phyloP scores from a whole-genome alignment of 148 eudicot species.

The Spergularia bocconei region DNA sequence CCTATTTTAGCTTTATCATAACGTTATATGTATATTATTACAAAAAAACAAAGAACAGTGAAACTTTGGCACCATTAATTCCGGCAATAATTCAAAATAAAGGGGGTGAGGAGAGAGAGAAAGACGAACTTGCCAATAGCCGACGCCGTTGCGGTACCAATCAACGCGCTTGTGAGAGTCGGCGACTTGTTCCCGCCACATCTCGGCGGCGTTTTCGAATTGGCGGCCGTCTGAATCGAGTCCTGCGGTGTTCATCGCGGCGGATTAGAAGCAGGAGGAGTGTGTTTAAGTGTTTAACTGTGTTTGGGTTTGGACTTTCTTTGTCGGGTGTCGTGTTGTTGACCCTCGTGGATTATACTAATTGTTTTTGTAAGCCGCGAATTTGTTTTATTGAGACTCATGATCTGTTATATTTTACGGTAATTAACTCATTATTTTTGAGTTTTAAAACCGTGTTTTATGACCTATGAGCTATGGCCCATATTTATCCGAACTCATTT shows the following conservation, averaged over 20 bases:
- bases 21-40: neutral
- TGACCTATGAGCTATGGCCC: too few species aligned
- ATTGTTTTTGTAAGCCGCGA: too few species aligned
- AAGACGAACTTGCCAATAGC: constrained; percentile 70
- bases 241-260: constrained; percentile 62
- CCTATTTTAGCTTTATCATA: too few species aligned
- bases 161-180: constrained; percentile 51
- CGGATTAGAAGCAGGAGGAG: neutral
- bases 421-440: too few species aligned
- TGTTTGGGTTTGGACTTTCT: neutral
- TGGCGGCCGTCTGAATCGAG: constrained; percentile 63
- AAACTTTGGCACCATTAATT: too few species aligned
- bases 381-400: too few species aligned
- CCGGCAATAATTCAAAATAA: too few species aligned
- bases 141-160: constrained; percentile 78
- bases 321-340: too few species aligned
- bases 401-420: too few species aligned
- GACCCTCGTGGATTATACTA: too few species aligned
- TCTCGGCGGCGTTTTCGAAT: constrained; percentile 72
- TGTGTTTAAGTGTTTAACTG: neutral
- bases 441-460: too few species aligned
- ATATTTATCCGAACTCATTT: too few species aligned
- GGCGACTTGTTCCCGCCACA: constrained; percentile 82
- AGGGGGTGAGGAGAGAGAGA: neutral
- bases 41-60: neutral